These are phyloP conservation scores for Craterostigma plantagineum DNA, from an alignment of 257 asterid genomes.

Conservation along the genomic window DNA sequence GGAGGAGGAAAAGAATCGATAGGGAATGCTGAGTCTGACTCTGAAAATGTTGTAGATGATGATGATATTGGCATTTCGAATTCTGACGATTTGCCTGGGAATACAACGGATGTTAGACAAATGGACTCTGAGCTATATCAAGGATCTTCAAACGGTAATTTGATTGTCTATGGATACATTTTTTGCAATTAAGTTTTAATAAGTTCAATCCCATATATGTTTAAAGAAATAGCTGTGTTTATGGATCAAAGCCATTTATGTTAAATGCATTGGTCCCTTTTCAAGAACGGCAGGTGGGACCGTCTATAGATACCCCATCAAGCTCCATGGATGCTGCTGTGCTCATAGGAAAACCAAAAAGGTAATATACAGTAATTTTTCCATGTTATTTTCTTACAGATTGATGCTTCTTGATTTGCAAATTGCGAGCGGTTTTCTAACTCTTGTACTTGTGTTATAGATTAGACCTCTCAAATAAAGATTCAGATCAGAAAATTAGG, in stretches of 20 bases:
- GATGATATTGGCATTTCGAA: constrained; percentile 10
- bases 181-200: not conserved
- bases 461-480: constrained; percentile 32
- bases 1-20: constrained; percentile 21
- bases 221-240: too few species aligned
- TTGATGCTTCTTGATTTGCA: constrained; percentile 2
- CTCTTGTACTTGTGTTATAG: constrained; percentile 23
- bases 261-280: constrained; percentile 12
- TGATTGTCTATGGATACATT: constrained; percentile 10
- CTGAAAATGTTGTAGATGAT: constrained; percentile 9
- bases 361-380: constrained; percentile 17
- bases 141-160: constrained; percentile 35
- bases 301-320: constrained; percentile 14
- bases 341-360: constrained; percentile 53
- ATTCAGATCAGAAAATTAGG: constrained; percentile 18
- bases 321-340: constrained; percentile 24
- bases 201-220: not conserved
- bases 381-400: not conserved
- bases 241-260: constrained; percentile 9
- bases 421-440: constrained; percentile 8
- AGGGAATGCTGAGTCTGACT: constrained; percentile 14
- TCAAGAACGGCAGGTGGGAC: too few species aligned
- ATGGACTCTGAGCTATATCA: constrained; percentile 16
- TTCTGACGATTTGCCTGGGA: constrained; percentile 7
- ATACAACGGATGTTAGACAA: constrained; percentile 5